A percentile compares a stretch with the other conserved stretches of the same genome.
phyloP scores from a whole-genome alignment of 2,329 filamentous ascomycete genomes.

The Fusarium sp. region DNA sequence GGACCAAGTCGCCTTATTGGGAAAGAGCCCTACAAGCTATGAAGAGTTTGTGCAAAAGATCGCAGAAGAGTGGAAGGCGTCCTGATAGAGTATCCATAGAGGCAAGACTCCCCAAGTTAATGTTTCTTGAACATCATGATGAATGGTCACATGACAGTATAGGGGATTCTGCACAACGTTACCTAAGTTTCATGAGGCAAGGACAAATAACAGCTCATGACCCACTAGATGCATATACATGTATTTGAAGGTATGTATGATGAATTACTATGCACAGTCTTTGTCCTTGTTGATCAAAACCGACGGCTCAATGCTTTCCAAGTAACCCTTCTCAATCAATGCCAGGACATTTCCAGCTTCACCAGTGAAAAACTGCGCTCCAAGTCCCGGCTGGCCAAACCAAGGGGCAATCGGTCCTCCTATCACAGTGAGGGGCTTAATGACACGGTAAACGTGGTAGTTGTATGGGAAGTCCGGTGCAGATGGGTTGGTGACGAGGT shows the following conservation, averaged over 20 bases:
- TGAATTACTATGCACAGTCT: constrained; percentile 25
- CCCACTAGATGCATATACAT: too few relatives aligned
- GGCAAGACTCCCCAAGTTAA: too few relatives aligned
- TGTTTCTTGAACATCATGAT: too few relatives aligned
- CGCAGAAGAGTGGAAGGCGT: constrained; percentile 15
- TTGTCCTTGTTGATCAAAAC: constrained; percentile 31
- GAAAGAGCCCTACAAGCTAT: constrained; percentile 15
- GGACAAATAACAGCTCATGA: too few relatives aligned
- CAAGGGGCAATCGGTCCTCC: constrained; percentile 64
- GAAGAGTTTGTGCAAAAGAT: constrained; percentile 20
- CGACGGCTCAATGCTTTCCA: constrained; percentile 32
- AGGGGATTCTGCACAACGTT: too few relatives aligned
- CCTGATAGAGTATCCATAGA: too few relatives aligned
- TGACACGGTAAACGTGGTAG: constrained; percentile 65
- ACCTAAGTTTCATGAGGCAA: too few relatives aligned
- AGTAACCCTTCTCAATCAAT: constrained; percentile 37
- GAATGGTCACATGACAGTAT: too few relatives aligned
- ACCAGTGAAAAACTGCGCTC: constrained; percentile 54
- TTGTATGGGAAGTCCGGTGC: constrained; percentile 60
- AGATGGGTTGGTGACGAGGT: constrained; percentile 56
- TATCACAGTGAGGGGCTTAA: constrained; percentile 56
- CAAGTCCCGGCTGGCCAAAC: constrained; percentile 67
- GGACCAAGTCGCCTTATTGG: constrained; percentile 25
- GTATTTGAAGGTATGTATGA: too few relatives aligned
- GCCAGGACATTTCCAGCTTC: constrained; percentile 42